Base-by-base conservation (phyloP, 2,329 filamentous ascomycete genomes). In the Trichophyton simii region DNA sequence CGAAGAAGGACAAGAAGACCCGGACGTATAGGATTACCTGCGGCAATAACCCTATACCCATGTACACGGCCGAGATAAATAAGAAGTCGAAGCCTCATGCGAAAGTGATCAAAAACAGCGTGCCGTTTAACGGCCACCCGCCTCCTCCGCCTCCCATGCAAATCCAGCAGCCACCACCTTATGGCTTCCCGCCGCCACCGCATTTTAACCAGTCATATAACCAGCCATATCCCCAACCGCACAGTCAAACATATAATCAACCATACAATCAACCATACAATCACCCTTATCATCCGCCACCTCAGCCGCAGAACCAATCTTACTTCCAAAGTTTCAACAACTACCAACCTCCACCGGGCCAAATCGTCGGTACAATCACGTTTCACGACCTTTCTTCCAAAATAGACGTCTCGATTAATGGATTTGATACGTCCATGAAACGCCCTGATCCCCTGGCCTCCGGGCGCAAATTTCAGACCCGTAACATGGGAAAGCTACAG, bases 381-480 rank as follows among this genome's bases (percentile, higher is more conserved):
- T 63, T 65, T 55, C 65, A 66, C 59, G 60, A 46, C n/a, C 60
- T 65, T 11, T 64, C 63, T 5, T 66, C 62, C 54, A 63, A 63
- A 28, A 61, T 66, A 15, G 65, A 64, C 25, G 44, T 65, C 54
- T 57, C 52, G 9, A 38, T 65, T 2, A 58, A 57, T 28, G 50
- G 41, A 15, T 58, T 52, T 13, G 28, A 58, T 4, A 52, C 63
- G 8, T 59, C 38, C n/a, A 65, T 65, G 65, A 64, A 64, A 46
- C 59, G 63, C 6, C 55, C 62, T 4, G 63, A 66, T 36, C 59
- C 60, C 1, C 48, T 66, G 25, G 48, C 63, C 8, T 25, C 36
- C 31, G 50, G 57, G 8, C 62, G 62, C 36, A 62, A 61, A 28
- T 66, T 66, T 46, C 28, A 57, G 34, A 58, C 58, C 4, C 58